Conservation (phyloP, 345 rosid species). For the Arabidopsis arenosa region DNA sequence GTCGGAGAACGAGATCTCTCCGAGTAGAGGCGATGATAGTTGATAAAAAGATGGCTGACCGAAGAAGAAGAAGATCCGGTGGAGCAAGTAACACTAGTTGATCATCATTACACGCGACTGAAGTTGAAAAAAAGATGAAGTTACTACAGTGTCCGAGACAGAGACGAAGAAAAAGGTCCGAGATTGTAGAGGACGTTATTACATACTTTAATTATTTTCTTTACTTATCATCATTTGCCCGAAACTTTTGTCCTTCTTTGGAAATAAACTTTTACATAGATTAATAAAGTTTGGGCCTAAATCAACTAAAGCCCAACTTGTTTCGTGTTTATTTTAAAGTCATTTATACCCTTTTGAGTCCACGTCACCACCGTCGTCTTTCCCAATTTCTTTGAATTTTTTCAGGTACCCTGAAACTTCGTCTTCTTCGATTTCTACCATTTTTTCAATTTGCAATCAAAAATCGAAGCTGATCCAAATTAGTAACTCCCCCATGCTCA, state of each 20-base stretch:
- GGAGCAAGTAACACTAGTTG: slow-evolving; percentile 10
- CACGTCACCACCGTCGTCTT: slow-evolving; percentile 4
- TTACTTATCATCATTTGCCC: not conserved
- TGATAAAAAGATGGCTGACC: not conserved
- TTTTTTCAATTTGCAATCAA: not conserved
- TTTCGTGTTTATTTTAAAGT: not conserved
- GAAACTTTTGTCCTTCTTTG: slow-evolving; percentile 8
- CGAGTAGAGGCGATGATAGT: slow-evolving; percentile 22
- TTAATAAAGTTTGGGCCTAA: slow-evolving; percentile 1
- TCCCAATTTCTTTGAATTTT: not conserved
- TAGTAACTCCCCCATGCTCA: slow-evolving; percentile 32
- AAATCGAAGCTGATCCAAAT: not conserved
- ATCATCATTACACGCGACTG: slow-evolving; percentile 52
- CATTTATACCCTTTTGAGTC: not conserved
- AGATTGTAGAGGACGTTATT: slow-evolving; percentile 50
- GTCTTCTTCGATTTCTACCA: not conserved
- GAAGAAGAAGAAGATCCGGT: slow-evolving; percentile 34
- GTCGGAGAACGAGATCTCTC: slow-evolving; percentile 41
- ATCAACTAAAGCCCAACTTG: not conserved
- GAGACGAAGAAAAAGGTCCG: slow-evolving; percentile 50
- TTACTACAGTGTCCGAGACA: slow-evolving; percentile 7
- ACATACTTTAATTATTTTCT: not conserved
- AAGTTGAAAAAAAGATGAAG: slow-evolving; percentile 37
- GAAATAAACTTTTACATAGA: not conserved
- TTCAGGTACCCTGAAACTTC: not conserved